Evolutionary conservation across 805 yeast genomes (phyloP).

Genomic region (Starmera amethionina): DNA sequence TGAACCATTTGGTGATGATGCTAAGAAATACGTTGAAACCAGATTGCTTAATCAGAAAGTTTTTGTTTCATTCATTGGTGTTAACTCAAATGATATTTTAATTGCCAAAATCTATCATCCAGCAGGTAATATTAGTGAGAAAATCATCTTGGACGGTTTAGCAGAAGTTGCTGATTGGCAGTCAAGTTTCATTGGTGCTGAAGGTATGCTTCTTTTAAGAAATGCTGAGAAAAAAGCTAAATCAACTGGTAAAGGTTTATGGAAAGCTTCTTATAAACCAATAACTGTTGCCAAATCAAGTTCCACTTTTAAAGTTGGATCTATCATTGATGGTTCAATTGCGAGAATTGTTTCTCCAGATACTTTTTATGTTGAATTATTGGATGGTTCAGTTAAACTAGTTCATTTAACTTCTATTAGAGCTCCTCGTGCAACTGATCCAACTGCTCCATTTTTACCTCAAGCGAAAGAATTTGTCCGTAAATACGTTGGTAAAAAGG

Average conservation of each 20-base stretch:
- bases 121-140: conserved; percentile 66
- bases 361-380: conserved; percentile 45
- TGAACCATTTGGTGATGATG: conserved; percentile 58
- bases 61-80: conserved; percentile 48
- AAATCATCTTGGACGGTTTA: conserved; percentile 56
- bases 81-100: conserved; percentile 49
- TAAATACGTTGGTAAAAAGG: conserved; percentile 62
- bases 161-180: conserved; percentile 81
- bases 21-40: conserved; percentile 52
- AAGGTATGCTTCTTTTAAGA: conserved; percentile 51
- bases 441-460: conserved; percentile 45
- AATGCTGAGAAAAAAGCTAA: conserved; percentile 57
- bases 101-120: conserved; percentile 57
- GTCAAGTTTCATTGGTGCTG: conserved; percentile 54
- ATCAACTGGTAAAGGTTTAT: conserved; percentile 42
- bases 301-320: conserved; percentile 31
- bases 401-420: conserved; percentile 73
- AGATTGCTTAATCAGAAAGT: conserved; percentile 55
- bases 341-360: conserved; percentile 60
- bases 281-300: conserved; percentile 13
- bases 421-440: conserved; percentile 60
- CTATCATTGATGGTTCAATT: conserved; percentile 43
- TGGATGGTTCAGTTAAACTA: conserved; percentile 35
- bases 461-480: conserved; percentile 72
- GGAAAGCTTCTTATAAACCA: conserved; percentile 30